Evolutionary conservation across 768 basidiomycete genomes (phyloP), one percentile per base, ranked within the genome.

Genomic region (Phylloporus sp.): DNA sequence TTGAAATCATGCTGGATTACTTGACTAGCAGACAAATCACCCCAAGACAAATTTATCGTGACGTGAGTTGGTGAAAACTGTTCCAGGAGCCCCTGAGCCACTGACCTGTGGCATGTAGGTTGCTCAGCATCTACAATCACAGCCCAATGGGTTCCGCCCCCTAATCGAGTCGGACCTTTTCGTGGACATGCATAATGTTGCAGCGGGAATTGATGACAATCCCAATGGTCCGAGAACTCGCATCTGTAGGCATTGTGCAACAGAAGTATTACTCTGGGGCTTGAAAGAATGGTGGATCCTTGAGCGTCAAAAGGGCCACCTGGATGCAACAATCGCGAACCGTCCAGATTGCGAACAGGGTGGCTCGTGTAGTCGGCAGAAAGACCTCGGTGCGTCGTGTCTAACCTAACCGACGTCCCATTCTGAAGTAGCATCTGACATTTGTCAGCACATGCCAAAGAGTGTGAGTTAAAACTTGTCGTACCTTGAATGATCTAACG

Each of bases 1-100:
- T 89, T 26, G 91, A 92, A 29, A 80, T 88, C 52, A 80, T 93
- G 80, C 71, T 93, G 38, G 91, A 93, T 64, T 91, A 91, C 67
- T 68, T 92, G 39, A 78, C 80, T 13, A 74, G 75, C 15, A 79
- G 84, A 53, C 67, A 77, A 50, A 67, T 89, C 29, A 80, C 78
- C 9, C 87, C 90, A 11, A 76, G 77, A 46, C 79, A 85, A 59
- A 86, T 92, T 36, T 91, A 92, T 66, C 81, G 81, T 50, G 86
- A 91, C 65, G 90, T 86, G 52, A 49, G 76, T 45, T n/a, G 16
- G 11, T 7, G 32, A 7, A 40, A 24, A 16, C 24, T 31, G 28
- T 44, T 39, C 22, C 11, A n/a, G 42, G 45, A 40, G 41, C 31
- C 39, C 15, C 12, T n/a, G 34, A 31, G 36, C 41, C 50, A 11